Evolutionary conservation across 495 filamentous ascomycete species (phyloP), one percentile per base, ranked within the genome.

Genomic region (Penicillium turbatum): DNA sequence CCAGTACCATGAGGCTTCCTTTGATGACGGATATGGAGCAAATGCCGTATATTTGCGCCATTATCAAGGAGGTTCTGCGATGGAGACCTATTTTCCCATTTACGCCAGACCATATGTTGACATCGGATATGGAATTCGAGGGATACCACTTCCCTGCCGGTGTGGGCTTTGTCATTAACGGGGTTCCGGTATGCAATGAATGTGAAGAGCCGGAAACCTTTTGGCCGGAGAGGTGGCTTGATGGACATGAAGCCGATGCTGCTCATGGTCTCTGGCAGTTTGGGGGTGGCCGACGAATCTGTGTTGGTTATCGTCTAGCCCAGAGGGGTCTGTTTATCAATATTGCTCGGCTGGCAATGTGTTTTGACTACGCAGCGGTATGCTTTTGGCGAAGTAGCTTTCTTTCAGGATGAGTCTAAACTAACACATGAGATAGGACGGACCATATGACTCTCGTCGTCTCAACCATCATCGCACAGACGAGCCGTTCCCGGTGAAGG

Each of bases 111-210:
- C 64, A 68, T 41, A 32, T 38, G n/a, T 52, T 73, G 8, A 76
- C 67, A 2, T 55, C 72, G 36, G 74, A 81, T 43, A 64, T 81
- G 56, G 73, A 79, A 40, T 81, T 77, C 46, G 78, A 79, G 41
- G 75, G 73, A 11, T 79, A 79, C 48, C 46, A 52, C 13, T 76
- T 83, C 51, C 75, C 77, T 2, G 65, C 68, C 6, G 78, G 78
- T 24, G 73, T 71, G 0, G 58, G 56, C 51, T 54, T 76, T 64
- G 53, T 77, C 56, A 55, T 71, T 38, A 66, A 72, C 40, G 56
- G 47, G 3, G 63, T 71, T 38, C 61, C 65, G 8, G 50, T 71
- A 8, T 45, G 68, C 43, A 50, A 72, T 19, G 52, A 66, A 19
- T 63, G 65, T 19, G 56, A 64, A 16, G 54, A 71, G 19, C 60